Base-by-base conservation (phyloP, 345 rosid species). In the Aethionema arabicum region DNA sequence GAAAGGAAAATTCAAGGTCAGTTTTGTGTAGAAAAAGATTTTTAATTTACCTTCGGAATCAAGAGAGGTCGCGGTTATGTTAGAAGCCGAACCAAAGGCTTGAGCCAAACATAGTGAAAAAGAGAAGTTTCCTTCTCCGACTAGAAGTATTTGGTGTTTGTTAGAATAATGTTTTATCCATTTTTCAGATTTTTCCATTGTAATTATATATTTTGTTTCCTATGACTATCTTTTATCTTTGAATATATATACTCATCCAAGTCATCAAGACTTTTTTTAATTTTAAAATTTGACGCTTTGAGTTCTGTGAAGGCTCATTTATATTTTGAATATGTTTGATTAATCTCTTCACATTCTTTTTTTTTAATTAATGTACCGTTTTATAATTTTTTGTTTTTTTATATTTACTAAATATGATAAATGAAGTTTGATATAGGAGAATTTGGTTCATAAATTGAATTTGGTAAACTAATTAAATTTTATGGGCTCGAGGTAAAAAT, bases 121-220 rank as follows among this genome's bases (percentile, higher is more conserved):
- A 8, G 87, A 85, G 67, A 82, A 78, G 70, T 85, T 79, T n/a
- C 82, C 91, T 67, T 82, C 91, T 48, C 89, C 85, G 0, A 82
- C 82, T 31, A 82, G 63, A 33, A 85, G 52, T 7, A 82, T 80
- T 66, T 74, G 46, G 7, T 80, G 85, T 57, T 62, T 59, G 52
- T 78, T 78, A 61, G 83, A 73, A 64, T 82, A 80, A 57, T 80
- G 80, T 15, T 42, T 64, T 36, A 53, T 52, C 80, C 67, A 75
- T 64, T 65, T 84, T 40, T 80, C 75, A 32, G 63, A 38, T 4
- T 10, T 7, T 11, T 61, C 70, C 14, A 58, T 46, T 15, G 11
- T 37, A 11, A 40, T 32, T 59, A 44, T 10, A 11, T 30, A 29
- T 11, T 42, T 44, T 31, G 3, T 5, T 59, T 2, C 10, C 11